Percentiles rank a stretch among this genome's conserved stretches.
Evolutionary conservation across 352 stramenopile genomes (phyloP).

Genomic region (Phytophthora multivora): DNA sequence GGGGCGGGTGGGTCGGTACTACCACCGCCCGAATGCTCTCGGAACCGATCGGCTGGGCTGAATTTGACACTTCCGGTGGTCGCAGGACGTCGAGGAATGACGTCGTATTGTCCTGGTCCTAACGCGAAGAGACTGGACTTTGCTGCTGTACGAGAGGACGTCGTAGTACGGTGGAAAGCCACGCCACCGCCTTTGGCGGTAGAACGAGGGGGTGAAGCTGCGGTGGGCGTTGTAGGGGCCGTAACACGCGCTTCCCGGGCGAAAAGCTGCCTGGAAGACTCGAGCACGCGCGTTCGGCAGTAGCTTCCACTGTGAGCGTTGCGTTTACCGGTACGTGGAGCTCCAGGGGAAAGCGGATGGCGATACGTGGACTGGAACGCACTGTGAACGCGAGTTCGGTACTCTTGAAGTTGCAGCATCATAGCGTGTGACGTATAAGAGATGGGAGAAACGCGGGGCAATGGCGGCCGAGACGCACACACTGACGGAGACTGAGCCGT

Average conservation of each 20-base stretch:
- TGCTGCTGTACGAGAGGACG: slow-evolving; percentile 32
- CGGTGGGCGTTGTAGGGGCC: not conserved
- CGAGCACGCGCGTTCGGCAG: slow-evolving; percentile 45
- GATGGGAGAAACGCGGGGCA: slow-evolving; percentile 19
- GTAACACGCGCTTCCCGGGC: slow-evolving; percentile 1
- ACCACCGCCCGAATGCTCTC: slow-evolving; percentile 44
- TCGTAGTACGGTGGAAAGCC: slow-evolving; percentile 47
- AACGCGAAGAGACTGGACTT: slow-evolving; percentile 48
- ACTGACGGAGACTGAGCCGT: not conserved
- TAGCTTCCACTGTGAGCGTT: slow-evolving; percentile 30
- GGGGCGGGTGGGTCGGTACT: slow-evolving; percentile 28
- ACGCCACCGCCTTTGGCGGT: slow-evolving; percentile 38
- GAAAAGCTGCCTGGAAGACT: slow-evolving; percentile 50
- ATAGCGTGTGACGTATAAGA: slow-evolving; percentile 64
- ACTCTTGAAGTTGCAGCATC: slow-evolving; percentile 65
- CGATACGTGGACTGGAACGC: slow-evolving; percentile 62
- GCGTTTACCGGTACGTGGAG: slow-evolving; percentile 16
- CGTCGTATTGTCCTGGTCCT: slow-evolving; percentile 64
- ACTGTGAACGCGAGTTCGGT: slow-evolving; percentile 47
- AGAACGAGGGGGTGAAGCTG: slow-evolving; percentile 11
- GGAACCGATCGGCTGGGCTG: slow-evolving; percentile 63
- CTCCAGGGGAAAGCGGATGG: slow-evolving; percentile 26
- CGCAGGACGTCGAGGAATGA: slow-evolving; percentile 25
- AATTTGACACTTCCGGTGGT: slow-evolving; percentile 53
- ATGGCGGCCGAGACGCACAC: not conserved